Base-by-base conservation (phyloP, 331 rosid species). In the Malus hybrid region DNA sequence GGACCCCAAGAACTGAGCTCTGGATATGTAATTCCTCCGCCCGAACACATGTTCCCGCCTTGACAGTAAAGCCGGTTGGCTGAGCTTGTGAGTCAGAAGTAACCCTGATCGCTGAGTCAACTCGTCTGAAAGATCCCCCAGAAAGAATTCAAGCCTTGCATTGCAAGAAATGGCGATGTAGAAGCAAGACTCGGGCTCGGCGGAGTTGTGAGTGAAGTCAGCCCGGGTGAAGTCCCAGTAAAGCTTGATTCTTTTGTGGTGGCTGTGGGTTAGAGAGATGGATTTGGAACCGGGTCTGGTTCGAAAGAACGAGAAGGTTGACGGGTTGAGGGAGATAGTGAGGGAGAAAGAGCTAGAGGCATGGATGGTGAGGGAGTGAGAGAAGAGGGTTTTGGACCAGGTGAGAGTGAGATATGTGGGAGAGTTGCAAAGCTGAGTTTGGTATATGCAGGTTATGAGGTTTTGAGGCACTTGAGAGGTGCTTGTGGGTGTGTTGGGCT, bases 1-100 rank as follows among this genome's bases (percentile, higher is more conserved):
- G 71, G 85, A 82, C 19, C 97, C 97, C 86, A 90, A 34, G 73
- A 92, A 84, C 75, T 88, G 86, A 16, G 85, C 88, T 65, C 84
- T 73, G 34, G 92, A 90, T 30, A 71, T 74, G 79, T 89, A 90
- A 71, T 67, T 87, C 81, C 80, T 75, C 26, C 79, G 83, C 12
- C 92, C 93, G 24, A 92, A 92, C 80, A 86, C 88, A 7, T 92
- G 97, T 36, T 89, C 97, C 50, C 97, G 70, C 76, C 92, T 79
- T 0, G 97, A 92, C 71, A 92, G 73, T 9, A 88, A 71, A 22
- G 58, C 68, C 22, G 87, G 82, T 6, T 86, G 78, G 28, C 67
- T 4, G 16, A 55, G 77, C 42, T 50, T 73, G 19, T 34, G 77
- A 12, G 77, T 56, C 22, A 61, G 1, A 34, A 42, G 19, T 60